phyloP scores from a whole-genome alignment of 139 green algal species.

The Coelastrella sp. region DNA sequence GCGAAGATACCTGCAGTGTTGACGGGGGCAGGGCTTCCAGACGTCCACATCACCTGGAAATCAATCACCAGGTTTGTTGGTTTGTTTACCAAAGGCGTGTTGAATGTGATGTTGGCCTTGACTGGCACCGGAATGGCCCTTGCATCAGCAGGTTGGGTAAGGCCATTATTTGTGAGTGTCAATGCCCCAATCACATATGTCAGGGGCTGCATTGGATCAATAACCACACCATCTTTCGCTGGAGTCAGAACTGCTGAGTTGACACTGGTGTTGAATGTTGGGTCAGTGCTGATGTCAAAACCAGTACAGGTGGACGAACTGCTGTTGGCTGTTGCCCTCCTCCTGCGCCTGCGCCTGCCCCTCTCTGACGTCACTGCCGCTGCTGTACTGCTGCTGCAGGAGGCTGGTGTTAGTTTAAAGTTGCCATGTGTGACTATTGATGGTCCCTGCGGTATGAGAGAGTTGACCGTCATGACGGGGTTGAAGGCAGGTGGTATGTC shows the following conservation, averaged over 20 bases:
- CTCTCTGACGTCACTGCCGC: not conserved
- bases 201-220: not conserved
- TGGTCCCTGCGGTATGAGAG: not conserved
- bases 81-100: not conserved
- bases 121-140: not conserved
- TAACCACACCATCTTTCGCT: no score
- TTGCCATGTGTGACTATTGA: not conserved
- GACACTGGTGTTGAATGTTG: not conserved
- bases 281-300: not conserved
- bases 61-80: not conserved
- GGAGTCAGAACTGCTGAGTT: not conserved
- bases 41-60: constrained; percentile 14
- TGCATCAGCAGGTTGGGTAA: not conserved
- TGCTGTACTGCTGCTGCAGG: constrained; percentile 8
- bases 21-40: not conserved
- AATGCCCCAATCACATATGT: not conserved
- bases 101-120: not conserved
- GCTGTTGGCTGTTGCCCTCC: not conserved
- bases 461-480: not conserved
- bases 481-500: not conserved
- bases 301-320: not conserved
- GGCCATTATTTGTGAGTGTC: not conserved
- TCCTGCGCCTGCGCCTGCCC: not conserved
- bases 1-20: constrained; percentile 25
- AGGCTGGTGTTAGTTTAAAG: not conserved